Evolutionary conservation across 2,329 filamentous ascomycete species (phyloP).

Genomic region (Helicocarpus griseus): DNA sequence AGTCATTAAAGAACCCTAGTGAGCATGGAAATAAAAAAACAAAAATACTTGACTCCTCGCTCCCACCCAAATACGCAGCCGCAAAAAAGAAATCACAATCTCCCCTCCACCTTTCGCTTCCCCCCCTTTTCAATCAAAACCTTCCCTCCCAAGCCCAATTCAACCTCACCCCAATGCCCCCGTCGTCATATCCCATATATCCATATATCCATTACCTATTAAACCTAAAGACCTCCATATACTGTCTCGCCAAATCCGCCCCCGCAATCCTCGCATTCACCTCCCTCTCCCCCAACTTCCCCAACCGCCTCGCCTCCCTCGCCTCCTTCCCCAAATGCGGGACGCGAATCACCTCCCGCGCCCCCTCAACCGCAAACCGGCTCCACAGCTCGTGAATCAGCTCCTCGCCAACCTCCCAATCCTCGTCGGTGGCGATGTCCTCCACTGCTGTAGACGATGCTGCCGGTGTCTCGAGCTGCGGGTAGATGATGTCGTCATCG

Average conservation of each 20-base stretch:
- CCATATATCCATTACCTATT: conserved; percentile 32
- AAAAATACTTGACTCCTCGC: not conserved
- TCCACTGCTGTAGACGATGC: not conserved
- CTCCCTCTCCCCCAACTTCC: conserved; percentile 7
- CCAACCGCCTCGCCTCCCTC: conserved; percentile 16
- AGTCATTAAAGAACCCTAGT: no score
- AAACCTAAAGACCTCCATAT: conserved; percentile 37
- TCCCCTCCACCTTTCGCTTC: not conserved
- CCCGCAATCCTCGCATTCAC: conserved; percentile 20
- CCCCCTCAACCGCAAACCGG: conserved; percentile 27
- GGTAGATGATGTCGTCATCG: not conserved
- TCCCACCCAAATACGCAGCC: not conserved
- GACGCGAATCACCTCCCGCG: conserved; percentile 32
- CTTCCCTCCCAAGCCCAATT: not conserved
- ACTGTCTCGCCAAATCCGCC: conserved; percentile 34
- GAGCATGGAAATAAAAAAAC: not conserved
- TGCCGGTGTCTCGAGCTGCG: not conserved
- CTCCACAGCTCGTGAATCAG: conserved; percentile 36
- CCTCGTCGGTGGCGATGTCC: conserved; percentile 20
- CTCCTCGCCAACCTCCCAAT: conserved; percentile 28
- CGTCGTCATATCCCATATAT: no score
- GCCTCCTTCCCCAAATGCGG: conserved; percentile 31
- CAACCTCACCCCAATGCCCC: not conserved
- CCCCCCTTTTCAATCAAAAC: not conserved
- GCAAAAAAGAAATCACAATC: not conserved